These are phyloP conservation scores for Phaeophleospora eucalypticola DNA, from an alignment of 2,329 filamentous ascomycete species.

Conservation along the genomic window DNA sequence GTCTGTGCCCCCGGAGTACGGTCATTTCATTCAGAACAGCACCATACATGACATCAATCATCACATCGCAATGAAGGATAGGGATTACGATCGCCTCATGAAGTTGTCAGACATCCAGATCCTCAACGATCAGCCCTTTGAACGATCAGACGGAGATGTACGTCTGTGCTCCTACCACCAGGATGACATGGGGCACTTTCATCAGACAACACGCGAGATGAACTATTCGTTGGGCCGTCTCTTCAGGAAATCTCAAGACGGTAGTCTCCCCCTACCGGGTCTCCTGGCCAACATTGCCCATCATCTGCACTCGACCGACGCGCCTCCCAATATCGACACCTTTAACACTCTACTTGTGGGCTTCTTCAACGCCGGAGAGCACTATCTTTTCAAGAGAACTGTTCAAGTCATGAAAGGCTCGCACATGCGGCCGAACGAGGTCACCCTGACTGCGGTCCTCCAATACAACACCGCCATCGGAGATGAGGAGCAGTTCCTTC, in stretches of 20 bases:
- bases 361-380: constrained; percentile 43
- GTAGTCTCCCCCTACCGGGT: constrained; percentile 11
- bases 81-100: constrained; percentile 4
- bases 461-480: constrained; percentile 36
- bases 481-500: constrained; percentile 33
- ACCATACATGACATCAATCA: constrained; percentile 6
- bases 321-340: constrained; percentile 61
- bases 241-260: constrained; percentile 21
- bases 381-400: constrained; percentile 25
- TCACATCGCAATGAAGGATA: constrained; percentile 8
- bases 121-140: neutral
- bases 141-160: constrained; percentile 8
- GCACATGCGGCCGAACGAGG: constrained; percentile 41
- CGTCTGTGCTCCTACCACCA: constrained; percentile 33
- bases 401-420: neutral
- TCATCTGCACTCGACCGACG: constrained; percentile 60
- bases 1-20: constrained; percentile 19
- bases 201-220: constrained; percentile 21
- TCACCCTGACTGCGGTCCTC: constrained; percentile 40
- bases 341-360: constrained; percentile 68
- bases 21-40: constrained; percentile 16
- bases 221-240: constrained; percentile 23
- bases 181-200: constrained; percentile 36
- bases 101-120: neutral
- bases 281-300: constrained; percentile 47